Evolutionary conservation across 305 asterid species (phyloP).

Genomic region (Fraxinus dipetala): DNA sequence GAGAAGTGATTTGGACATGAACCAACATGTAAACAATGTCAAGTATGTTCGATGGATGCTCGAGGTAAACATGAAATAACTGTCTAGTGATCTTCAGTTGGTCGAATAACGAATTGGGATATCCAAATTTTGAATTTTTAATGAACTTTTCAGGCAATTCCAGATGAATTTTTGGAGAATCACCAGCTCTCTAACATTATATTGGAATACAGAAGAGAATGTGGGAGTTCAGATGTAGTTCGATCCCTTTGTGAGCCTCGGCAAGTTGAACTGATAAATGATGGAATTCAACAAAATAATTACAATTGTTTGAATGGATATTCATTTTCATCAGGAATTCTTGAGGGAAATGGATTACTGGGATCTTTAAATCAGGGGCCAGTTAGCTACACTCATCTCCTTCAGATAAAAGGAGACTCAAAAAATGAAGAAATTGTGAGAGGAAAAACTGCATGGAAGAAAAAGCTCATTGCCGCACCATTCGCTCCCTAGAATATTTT

Average conservation of each 20-base stretch:
- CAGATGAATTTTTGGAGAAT: conserved; percentile 68
- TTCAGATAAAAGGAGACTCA: conserved; percentile 47
- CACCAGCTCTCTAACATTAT: conserved; percentile 58
- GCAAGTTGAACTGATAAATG: conserved; percentile 32
- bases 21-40: conserved; percentile 89
- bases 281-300: conserved; percentile 21
- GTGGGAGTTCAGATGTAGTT: conserved; percentile 71
- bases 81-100: not conserved
- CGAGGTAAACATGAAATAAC: conserved; percentile 49
- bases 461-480: conserved; percentile 34
- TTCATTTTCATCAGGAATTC: conserved; percentile 39
- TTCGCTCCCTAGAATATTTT: conserved; percentile 23
- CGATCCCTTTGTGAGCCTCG: conserved; percentile 71
- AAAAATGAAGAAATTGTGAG: conserved; percentile 74
- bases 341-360: conserved; percentile 43
- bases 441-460: conserved; percentile 74
- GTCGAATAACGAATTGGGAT: not conserved
- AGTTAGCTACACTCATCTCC: conserved; percentile 63
- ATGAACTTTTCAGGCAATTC: conserved; percentile 55
- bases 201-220: conserved; percentile 80
- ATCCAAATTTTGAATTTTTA: not conserved
- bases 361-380: conserved; percentile 35
- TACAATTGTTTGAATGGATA: conserved; percentile 48
- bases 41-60: conserved; percentile 90
- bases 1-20: conserved; percentile 94